Percentiles rank a stretch among this genome's conserved stretches.
phyloP scores from a whole-genome alignment of 495 filamentous ascomycete species.

The Xylaria palmicola region DNA sequence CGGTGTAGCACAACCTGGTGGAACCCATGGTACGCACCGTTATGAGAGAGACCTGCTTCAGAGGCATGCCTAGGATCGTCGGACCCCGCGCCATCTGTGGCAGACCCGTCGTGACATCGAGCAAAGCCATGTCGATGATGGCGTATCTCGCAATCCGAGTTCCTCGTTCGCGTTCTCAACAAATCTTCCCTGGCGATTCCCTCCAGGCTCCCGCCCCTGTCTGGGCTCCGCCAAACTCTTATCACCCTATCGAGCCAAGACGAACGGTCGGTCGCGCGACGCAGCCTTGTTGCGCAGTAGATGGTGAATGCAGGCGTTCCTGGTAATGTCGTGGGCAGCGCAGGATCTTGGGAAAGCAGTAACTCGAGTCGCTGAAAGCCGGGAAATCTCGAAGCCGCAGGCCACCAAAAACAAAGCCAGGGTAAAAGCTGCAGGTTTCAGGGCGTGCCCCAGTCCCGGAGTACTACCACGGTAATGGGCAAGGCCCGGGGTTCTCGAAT shows the following conservation, averaged over 20 bases:
- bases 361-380: not conserved
- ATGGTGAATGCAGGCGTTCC: not conserved
- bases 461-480: not conserved
- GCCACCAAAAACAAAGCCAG: not conserved
- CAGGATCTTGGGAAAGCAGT: not conserved
- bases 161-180: not conserved
- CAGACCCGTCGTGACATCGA: constrained; percentile 27
- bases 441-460: not conserved
- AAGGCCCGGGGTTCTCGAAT: not conserved
- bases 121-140: constrained; percentile 38
- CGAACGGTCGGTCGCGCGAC: not conserved
- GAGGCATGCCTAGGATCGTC: constrained; percentile 60
- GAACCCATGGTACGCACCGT: constrained; percentile 54
- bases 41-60: constrained; percentile 77
- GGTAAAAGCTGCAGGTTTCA: constrained; percentile 12
- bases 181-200: not conserved
- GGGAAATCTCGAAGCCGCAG: not conserved
- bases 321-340: not conserved
- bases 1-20: not conserved
- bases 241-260: not conserved
- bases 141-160: not conserved
- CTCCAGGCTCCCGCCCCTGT: not conserved
- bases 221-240: not conserved
- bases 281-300: not conserved
- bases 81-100: constrained; percentile 40